Base-by-base conservation (phyloP, 2,329 filamentous ascomycete species). In the Botrytis medusae region DNA sequence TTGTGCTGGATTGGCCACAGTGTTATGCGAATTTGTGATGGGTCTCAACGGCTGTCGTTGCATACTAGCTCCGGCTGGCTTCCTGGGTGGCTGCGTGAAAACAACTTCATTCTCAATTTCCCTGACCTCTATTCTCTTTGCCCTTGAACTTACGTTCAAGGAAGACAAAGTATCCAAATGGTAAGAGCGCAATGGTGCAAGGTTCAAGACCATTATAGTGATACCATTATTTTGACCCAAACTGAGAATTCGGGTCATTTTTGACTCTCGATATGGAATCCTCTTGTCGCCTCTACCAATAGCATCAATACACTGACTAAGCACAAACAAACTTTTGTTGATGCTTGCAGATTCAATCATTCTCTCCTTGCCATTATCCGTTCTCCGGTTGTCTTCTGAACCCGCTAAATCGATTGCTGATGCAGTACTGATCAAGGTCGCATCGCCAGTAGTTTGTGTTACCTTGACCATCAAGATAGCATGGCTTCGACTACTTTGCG, bases 51-150 rank as follows among this genome's bases (percentile, higher is more conserved):
- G 94, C 80, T 97, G 94, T 25, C 95, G 88, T 71, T 86, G 84
- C 20, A 86, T 83, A 42, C 81, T 79, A 4, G 83, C 77, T 12
- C 84, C 85, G 5, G 82, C 79, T n/a, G 69, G 83, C n/a, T 87
- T 85, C 72, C 89, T 87, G 42, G 91, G 89, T 72, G 89, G 87
- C 71, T 92, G 91, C 80, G 93, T 94, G 84, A 93, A 97, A 59
- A 97, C 91, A 6, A 97, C 92, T 80, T 98, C 94, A 80, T 98
- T 98, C 82, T 98, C 95, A 73, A 97, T 93, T 82, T 98, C 96
- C 69, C 94, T 91, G 18, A 97, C 92, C 82, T 98, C 95, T 77
- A 98, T 98, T 79, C 97, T 94, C 85, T 98, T 98, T 37, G 95
- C 97, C 18, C 95, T 89, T 69, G 96, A 98, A 79, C 95, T 96